phyloP scores from a whole-genome alignment of 2,329 filamentous ascomycete species.

The Proliferodiscus dingleyae region DNA sequence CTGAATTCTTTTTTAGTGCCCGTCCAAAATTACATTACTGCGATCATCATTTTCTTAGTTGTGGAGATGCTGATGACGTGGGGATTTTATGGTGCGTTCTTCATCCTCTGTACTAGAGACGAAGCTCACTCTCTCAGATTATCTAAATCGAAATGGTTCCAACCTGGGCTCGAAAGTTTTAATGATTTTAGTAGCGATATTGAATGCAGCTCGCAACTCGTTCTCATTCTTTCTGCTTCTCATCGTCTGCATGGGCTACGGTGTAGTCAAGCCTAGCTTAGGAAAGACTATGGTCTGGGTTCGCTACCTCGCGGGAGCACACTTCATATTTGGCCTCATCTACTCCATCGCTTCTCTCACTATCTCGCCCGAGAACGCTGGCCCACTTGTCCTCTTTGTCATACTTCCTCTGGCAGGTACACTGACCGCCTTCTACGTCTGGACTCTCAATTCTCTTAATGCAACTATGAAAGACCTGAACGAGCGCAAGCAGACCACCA shows the following conservation, averaged over 20 bases:
- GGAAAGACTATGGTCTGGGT: conserved; percentile 94
- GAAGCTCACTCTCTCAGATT: conserved; percentile 57
- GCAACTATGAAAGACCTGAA: conserved; percentile 93
- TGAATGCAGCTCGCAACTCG: conserved; percentile 92
- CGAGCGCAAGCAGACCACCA: conserved; percentile 88
- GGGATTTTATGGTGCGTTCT: conserved; percentile 78
- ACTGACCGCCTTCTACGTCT: conserved; percentile 94
- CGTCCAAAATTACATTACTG: conserved; percentile 98
- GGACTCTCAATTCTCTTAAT: conserved; percentile 95
- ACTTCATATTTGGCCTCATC: conserved; percentile 91
- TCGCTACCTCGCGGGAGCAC: conserved; percentile 81
- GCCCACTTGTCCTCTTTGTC: conserved; percentile 85
- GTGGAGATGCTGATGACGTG: conserved; percentile 97
- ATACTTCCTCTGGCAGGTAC: conserved; percentile 89
- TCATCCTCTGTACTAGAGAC: background rate
- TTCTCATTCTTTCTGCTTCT: conserved; percentile 98
- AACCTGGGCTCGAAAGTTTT: conserved; percentile 79
- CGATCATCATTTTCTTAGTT: conserved; percentile 89
- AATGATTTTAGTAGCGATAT: conserved; percentile 83
- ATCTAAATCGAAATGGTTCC: conserved; percentile 82
- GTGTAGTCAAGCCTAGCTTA: conserved; percentile 89
- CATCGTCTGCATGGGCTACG: conserved; percentile 99
- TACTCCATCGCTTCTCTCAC: conserved; percentile 88
- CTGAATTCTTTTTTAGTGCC: conserved; percentile 57
- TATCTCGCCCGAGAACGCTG: conserved; percentile 80